Percentiles rank a stretch among this genome's conserved stretches.
Conservation (phyloP, 2,329 filamentous ascomycete genomes). For the Bretziella fagacearum region DNA sequence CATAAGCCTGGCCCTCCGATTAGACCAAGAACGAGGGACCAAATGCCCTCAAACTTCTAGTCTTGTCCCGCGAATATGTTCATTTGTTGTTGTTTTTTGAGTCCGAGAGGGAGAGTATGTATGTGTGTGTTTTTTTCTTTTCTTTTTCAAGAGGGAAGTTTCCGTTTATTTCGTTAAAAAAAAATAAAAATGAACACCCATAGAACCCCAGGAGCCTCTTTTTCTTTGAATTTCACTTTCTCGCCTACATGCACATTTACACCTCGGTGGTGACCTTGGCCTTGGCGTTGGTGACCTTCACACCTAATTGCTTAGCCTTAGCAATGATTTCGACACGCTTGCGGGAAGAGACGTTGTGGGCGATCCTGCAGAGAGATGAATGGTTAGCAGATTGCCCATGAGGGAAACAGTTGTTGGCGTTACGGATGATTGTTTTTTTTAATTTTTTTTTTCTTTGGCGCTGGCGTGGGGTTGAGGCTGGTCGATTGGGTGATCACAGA, state of each 20-base stretch:
- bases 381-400: not conserved
- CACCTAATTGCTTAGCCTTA: constrained; percentile 92
- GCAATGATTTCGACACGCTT: constrained; percentile 98
- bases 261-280: constrained; percentile 95
- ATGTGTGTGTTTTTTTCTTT: constrained; percentile 13
- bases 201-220: constrained; percentile 15
- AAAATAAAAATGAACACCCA: constrained; percentile 14
- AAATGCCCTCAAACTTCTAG: too few relatives aligned
- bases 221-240: constrained; percentile 13
- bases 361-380: constrained; percentile 49
- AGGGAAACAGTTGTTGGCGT: not conserved
- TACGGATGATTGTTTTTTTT: too few relatives aligned
- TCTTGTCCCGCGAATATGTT: not conserved
- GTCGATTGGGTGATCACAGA: not conserved
- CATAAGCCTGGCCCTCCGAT: too few relatives aligned
- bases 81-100: not conserved
- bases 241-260: constrained; percentile 27
- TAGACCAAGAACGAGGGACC: too few relatives aligned
- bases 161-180: constrained; percentile 15
- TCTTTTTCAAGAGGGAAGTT: constrained; percentile 13
- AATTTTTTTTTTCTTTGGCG: too few relatives aligned
- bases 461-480: too few relatives aligned
- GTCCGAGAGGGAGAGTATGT: not conserved
- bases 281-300: constrained; percentile 99
- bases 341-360: constrained; percentile 91